phyloP scores from a whole-genome alignment of 2,329 filamentous ascomycete genomes.

The Ceratocystis variospora region DNA sequence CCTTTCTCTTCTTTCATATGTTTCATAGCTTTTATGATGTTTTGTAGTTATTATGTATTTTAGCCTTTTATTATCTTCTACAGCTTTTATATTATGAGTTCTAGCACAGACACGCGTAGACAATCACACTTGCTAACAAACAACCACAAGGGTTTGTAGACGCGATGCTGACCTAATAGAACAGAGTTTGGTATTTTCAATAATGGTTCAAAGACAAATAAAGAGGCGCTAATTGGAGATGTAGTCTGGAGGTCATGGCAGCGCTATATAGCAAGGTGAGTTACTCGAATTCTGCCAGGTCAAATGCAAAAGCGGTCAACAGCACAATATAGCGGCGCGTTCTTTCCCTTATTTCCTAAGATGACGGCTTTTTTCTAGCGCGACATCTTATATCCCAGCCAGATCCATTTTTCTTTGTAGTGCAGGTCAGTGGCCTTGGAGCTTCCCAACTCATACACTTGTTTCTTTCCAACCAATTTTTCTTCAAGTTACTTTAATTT shows the following conservation, averaged over 20 bases:
- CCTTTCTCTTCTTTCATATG: conserved; percentile 3
- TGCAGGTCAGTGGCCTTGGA: not conserved
- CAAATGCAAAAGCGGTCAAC: not conserved
- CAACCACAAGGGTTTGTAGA: too few species aligned
- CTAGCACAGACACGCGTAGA: not conserved
- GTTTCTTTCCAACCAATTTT: conserved; percentile 1
- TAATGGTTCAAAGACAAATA: too few species aligned
- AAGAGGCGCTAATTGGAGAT: too few species aligned
- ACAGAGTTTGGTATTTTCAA: too few species aligned
- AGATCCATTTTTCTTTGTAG: not conserved
- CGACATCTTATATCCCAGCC: not conserved
- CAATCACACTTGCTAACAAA: too few species aligned
- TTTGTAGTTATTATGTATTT: not conserved
- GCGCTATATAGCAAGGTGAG: not conserved
- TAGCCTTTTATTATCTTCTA: conserved; percentile 7
- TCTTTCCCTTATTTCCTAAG: not conserved
- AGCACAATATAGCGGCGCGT: conserved; percentile 7
- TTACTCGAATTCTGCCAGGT: not conserved
- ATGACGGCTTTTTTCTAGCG: not conserved
- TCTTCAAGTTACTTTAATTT: not conserved
- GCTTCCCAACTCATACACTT: conserved; percentile 8
- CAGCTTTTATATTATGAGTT: not conserved
- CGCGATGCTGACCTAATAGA: too few species aligned
- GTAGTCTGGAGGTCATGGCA: too few species aligned
- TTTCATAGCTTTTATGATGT: conserved; percentile 8